Evolutionary conservation across 176 grass and related monocot species (phyloP).

Genomic region (Elymus sibiricus): DNA sequence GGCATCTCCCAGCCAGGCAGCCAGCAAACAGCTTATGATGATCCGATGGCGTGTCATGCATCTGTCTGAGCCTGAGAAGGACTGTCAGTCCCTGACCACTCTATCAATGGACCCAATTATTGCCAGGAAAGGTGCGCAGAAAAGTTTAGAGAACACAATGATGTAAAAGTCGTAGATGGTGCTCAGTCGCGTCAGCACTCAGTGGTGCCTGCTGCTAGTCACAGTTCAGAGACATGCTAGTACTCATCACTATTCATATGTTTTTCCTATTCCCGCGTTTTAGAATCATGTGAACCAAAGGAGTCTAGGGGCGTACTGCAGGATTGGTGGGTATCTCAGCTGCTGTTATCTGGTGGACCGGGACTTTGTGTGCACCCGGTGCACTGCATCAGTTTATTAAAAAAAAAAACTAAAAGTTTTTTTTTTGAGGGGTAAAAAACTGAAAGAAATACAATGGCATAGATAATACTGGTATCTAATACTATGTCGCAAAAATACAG

Average conservation of each 20-base stretch:
- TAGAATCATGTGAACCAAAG: too few relatives aligned
- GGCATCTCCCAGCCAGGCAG: too few relatives aligned
- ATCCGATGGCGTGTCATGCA: slow-evolving; percentile 14
- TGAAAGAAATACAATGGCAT: too few relatives aligned
- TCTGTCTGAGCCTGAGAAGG: slow-evolving; percentile 27
- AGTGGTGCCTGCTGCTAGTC: not conserved
- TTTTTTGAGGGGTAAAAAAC: too few relatives aligned
- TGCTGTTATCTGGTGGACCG: not conserved
- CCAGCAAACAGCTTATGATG: slow-evolving; percentile 12
- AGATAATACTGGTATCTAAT: too few relatives aligned
- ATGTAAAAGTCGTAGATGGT: not conserved
- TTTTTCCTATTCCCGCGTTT: too few relatives aligned
- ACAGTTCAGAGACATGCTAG: not conserved
- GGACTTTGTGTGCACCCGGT: too few relatives aligned
- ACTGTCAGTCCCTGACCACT: not conserved
- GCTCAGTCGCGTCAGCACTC: not conserved
- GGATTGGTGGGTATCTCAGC: not conserved
- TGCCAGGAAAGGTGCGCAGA: not conserved
- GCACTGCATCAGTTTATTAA: too few relatives aligned
- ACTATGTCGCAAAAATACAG: too few relatives aligned
- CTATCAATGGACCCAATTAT: slow-evolving; percentile 9
- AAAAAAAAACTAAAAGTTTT: too few relatives aligned
- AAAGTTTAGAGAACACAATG: slow-evolving; percentile 19
- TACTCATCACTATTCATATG: not conserved
- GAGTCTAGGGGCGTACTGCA: not conserved